A percentile compares a stretch with the other conserved stretches of the same genome.
Conservation (phyloP, 331 rosid genomes). For the Malus hybrid region DNA sequence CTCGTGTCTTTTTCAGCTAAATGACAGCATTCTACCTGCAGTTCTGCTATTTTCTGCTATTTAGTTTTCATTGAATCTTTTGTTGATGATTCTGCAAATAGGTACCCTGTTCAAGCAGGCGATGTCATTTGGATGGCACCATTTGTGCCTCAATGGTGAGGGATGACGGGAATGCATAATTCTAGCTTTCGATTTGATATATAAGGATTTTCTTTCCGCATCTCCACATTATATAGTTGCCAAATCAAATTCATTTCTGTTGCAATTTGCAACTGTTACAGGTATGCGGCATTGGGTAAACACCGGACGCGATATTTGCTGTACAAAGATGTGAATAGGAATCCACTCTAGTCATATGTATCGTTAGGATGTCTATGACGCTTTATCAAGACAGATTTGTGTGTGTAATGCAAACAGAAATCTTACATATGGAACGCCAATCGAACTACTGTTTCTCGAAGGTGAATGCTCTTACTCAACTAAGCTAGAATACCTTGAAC, state of each 20-base stretch:
- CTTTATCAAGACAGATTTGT: not conserved
- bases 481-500: no score
- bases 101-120: conserved; percentile 95
- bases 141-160: conserved; percentile 89
- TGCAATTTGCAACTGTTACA: conserved; percentile 26
- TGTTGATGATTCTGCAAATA: conserved; percentile 11
- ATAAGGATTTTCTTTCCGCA: not conserved
- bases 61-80: not conserved
- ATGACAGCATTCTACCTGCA: not conserved
- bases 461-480: no score
- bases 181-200: not conserved
- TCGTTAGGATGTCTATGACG: not conserved
- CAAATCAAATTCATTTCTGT: not conserved
- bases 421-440: not conserved
- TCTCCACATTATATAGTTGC: not conserved
- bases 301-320: conserved; percentile 68
- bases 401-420: not conserved
- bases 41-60: not conserved
- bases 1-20: not conserved
- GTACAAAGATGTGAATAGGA: conserved; percentile 84
- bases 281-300: conserved; percentile 96
- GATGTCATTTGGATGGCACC: conserved; percentile 99
- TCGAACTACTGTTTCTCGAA: no score
- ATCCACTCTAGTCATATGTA: conserved; percentile 33
- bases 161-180: not conserved